These are phyloP conservation scores for Lichtheimia ramosa DNA, from an alignment of 371 early-diverging fungal genomes.

Conservation along the genomic window DNA sequence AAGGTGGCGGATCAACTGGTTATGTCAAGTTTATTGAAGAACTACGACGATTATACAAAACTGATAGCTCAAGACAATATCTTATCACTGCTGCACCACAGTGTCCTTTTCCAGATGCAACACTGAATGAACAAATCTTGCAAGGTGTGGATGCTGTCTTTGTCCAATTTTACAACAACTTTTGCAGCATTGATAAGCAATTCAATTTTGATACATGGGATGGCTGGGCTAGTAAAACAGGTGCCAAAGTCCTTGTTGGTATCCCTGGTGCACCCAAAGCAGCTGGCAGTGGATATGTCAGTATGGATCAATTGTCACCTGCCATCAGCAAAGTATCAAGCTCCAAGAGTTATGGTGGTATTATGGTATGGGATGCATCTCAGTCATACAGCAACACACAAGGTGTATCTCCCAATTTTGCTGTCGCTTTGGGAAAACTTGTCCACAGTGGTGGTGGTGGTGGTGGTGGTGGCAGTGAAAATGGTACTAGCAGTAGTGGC, in stretches of 20 bases:
- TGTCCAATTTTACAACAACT: slow-evolving; percentile 80
- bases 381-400: slow-evolving; percentile 37
- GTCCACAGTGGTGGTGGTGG: slow-evolving; percentile 12
- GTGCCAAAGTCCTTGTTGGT: slow-evolving; percentile 61
- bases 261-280: slow-evolving; percentile 62
- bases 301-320: slow-evolving; percentile 29
- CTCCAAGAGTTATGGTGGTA: slow-evolving; percentile 64
- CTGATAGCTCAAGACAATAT: slow-evolving; percentile 35
- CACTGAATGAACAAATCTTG: slow-evolving; percentile 40
- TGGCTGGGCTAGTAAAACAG: slow-evolving; percentile 52
- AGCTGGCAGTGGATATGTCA: slow-evolving; percentile 64
- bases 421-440: slow-evolving; percentile 25
- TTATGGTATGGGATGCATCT: slow-evolving; percentile 68
- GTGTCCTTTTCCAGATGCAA: slow-evolving; percentile 70
- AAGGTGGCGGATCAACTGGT: slow-evolving; percentile 55
- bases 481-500: no score
- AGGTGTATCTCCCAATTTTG: slow-evolving; percentile 28
- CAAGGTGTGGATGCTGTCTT: slow-evolving; percentile 60
- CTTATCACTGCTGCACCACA: slow-evolving; percentile 75
- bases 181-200: slow-evolving; percentile 53
- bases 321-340: slow-evolving; percentile 34
- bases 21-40: slow-evolving; percentile 53
- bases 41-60: slow-evolving; percentile 47
- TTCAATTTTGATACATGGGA: slow-evolving; percentile 70
- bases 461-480: no score